Base-by-base conservation (phyloP, 2,329 filamentous ascomycete species). In the Hypoxylon sp. region DNA sequence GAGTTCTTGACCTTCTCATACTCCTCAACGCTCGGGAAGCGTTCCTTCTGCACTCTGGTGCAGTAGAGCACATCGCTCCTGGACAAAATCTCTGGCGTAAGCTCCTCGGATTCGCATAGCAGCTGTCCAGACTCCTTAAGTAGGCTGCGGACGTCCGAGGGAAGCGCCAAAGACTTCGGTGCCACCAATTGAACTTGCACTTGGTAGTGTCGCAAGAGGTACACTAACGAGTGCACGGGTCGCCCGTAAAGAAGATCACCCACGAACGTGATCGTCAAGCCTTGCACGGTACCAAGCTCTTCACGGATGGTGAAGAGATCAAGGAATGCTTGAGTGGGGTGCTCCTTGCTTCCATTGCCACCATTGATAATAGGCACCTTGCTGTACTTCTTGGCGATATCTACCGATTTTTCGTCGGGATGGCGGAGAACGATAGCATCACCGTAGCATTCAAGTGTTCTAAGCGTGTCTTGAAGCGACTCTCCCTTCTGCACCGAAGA, bases 231-330 rank as follows among this genome's bases (percentile, higher is more conserved):
- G 80, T 99, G 94, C 8, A 99, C 93, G 0, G 94, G 91, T 51
- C 94, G 89, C 35, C 94, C 94, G 71, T 97, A 95, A 60, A 89
- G 86, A 50, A 99, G 85, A 68, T 99, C 94, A 65, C 94, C 94
- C 32, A 91, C 81, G 72, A 99, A 99, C 40, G 94, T 99, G 68
- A 99, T 95, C 32, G 91, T 97, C 59, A 99, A 79, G 42, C 93
- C 93, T 68, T 93, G 92, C 48, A 97, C 93, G 0, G 92, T 97
- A 59, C 94, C 94, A 6, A 97, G 81, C 73, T 99, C 94, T 74
- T 99, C 94, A 62, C 94, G 90, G 68, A 99, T 99, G 45, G 94
- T 97, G 79, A 97, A 99, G 50, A 99, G 87, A 67, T 99, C 94
- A 15, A 99, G 79, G 81, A 99, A 94, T 0, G 94, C 94, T 75